These are phyloP conservation scores for Calonectria fujianensis DNA, from an alignment of 2,329 filamentous ascomycete species.

Conservation along the genomic window DNA sequence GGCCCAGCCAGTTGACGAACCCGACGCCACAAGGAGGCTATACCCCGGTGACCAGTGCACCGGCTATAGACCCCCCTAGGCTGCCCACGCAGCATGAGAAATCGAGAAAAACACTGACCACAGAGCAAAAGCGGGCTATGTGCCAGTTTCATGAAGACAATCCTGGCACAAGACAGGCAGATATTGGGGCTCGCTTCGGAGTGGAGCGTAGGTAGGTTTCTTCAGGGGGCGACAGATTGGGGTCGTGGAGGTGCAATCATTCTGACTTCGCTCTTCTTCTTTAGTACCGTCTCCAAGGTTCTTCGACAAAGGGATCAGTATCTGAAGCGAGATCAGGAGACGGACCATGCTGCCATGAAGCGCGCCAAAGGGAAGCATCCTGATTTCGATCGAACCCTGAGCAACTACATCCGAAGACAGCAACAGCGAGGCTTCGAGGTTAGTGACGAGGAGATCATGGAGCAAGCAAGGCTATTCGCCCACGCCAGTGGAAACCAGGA, in stretches of 20 bases:
- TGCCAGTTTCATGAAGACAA: conserved; percentile 95
- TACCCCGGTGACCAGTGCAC: conserved; percentile 74
- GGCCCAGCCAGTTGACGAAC: conserved; percentile 89
- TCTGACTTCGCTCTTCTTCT: conserved; percentile 48
- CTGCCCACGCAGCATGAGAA: conserved; percentile 70
- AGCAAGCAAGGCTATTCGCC: conserved; percentile 89
- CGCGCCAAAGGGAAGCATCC: conserved; percentile 88
- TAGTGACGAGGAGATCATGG: conserved; percentile 87
- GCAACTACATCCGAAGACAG: conserved; percentile 90
- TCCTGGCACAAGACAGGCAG: conserved; percentile 93
- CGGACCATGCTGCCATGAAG: conserved; percentile 80
- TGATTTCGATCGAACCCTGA: conserved; percentile 93
- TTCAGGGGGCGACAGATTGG: conserved; percentile 14
- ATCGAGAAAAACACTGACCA: conserved; percentile 90
- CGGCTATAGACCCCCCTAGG: conserved; percentile 58
- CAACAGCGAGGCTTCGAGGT: conserved; percentile 84
- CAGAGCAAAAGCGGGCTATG: conserved; percentile 93
- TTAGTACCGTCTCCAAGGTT: conserved; percentile 98
- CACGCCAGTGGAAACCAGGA: conserved; percentile 81
- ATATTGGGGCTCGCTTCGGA: conserved; percentile 96
- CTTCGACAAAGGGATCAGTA: conserved; percentile 96
- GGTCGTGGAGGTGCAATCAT: conserved; percentile 45
- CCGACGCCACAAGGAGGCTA: conserved; percentile 74
- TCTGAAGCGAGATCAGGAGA: conserved; percentile 86
- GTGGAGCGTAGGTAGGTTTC: conserved; percentile 92